Evolutionary conservation across 257 asterid genomes (phyloP), one percentile per base, ranked within the genome.

Genomic region (Cruciata laevipes): DNA sequence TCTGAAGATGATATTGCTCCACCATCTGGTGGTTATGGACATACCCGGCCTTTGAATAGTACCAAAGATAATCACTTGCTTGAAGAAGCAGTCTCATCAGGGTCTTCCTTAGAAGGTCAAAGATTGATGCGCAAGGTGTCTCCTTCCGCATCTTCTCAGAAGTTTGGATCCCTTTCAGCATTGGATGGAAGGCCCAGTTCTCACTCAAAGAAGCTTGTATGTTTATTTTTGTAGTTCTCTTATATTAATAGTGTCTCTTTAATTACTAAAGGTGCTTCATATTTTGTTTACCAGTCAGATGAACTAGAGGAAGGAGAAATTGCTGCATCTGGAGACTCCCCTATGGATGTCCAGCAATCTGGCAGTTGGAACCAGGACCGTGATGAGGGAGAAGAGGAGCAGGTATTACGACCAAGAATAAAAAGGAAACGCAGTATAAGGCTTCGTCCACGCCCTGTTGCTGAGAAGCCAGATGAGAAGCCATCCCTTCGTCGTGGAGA

Each of bases 311-410:
- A 94, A 85, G 97, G 98, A 56, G 99, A 93, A 81, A 93, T 93
- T 84, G 96, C 91, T 63, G 73, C 65, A 40, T 88, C 99, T 67
- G 96, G 97, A 68, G 97, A 88, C 73, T 93, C 97, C 73, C 95
- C 79, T 30, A 77, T 87, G 74, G 96, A 90, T 75, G 87, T 85
- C 73, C 99, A 90, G 80, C 97, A 88, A 71, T 90, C 99, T 78
- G 95, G 99, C 70, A 94, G 99, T 82, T 94, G 96, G 99, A 81
- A 66, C 71, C 97, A 88, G 78, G 99, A 90, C 49, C 96, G 96
- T 32, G 98, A 94, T 47, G 98, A 90, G 79, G 96, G 93, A 76
- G 99, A 88, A 88, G 96, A 86, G 38, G 99, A 94, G 77, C 99
- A 90, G 84, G 99, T 90, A 30, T 77, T 88, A 84, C 98, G 91